These are phyloP conservation scores for Desmodesmus armatus DNA, from an alignment of 139 green algal species.

Conservation along the genomic window DNA sequence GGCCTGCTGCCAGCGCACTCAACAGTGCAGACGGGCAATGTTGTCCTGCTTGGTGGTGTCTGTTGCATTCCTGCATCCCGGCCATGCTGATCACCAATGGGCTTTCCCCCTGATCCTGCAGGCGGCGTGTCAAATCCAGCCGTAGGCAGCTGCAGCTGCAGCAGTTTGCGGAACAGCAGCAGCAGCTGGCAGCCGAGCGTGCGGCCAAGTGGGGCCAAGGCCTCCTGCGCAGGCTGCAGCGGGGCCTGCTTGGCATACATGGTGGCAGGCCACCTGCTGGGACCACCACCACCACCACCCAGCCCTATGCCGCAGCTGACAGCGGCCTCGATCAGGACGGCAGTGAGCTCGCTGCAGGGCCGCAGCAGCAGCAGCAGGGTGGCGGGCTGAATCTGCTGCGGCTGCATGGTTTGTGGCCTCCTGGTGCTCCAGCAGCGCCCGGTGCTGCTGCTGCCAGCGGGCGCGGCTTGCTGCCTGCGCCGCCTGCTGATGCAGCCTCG, in stretches of 20 bases:
- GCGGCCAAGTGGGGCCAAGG: background rate
- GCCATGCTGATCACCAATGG: too few species aligned
- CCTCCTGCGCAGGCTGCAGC: background rate
- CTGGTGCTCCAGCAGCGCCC: too few species aligned
- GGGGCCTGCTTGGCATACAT: background rate
- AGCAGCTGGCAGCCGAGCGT: conserved; percentile 13
- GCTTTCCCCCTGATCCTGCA: too few species aligned
- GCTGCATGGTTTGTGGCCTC: background rate
- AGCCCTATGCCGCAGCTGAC: too few species aligned
- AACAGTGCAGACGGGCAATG: too few species aligned
- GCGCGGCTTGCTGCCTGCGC: conserved; percentile 26
- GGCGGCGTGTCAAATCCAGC: conserved; percentile 46
- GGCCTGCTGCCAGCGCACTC: too few species aligned
- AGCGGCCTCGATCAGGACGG: too few species aligned
- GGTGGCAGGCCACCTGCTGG: too few species aligned
- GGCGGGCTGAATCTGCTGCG: background rate
- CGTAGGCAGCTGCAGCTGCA: conserved; percentile 28
- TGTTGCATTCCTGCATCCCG: too few species aligned
- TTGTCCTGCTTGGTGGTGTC: too few species aligned
- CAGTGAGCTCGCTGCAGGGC: background rate
- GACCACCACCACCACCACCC: conserved; percentile 14
- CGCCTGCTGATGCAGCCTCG: conserved; percentile 1
- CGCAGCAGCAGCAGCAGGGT: background rate
- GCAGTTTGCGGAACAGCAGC: conserved; percentile 19
- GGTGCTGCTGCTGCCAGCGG: too few species aligned